Conservation (phyloP, 2,329 filamentous ascomycete genomes). For the Aureobasidium zeae region DNA sequence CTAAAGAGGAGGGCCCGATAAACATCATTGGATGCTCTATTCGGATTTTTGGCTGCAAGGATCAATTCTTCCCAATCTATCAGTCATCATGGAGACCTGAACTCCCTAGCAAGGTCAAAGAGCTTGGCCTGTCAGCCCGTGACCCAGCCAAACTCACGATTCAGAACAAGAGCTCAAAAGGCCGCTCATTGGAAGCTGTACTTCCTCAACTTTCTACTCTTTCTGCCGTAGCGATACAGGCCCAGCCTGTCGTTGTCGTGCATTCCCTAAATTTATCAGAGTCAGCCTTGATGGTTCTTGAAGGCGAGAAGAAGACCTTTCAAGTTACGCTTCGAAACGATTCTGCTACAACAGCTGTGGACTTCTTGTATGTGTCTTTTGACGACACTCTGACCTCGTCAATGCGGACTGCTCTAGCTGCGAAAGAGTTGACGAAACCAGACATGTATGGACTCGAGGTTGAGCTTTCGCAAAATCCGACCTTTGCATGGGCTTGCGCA, state of each 20-base stretch:
- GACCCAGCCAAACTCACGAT: background rate
- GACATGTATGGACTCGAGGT: conserved; percentile 83
- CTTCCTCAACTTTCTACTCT: conserved; percentile 36
- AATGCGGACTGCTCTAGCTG: conserved; percentile 63
- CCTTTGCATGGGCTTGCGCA: conserved; percentile 44
- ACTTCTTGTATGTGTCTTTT: conserved; percentile 81
- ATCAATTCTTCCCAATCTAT: conserved; percentile 78
- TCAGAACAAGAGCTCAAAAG: background rate
- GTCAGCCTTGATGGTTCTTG: conserved; percentile 81
- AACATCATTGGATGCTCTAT: conserved; percentile 70
- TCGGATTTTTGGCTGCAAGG: conserved; percentile 70
- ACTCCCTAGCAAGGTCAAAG: conserved; percentile 64
- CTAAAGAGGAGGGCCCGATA: conserved; percentile 57
- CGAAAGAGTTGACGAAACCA: conserved; percentile 65
- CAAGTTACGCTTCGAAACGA: conserved; percentile 71
- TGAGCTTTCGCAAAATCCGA: conserved; percentile 58
- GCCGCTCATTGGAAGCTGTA: conserved; percentile 20
- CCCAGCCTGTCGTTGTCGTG: conserved; percentile 68
- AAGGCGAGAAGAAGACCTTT: conserved; percentile 74
- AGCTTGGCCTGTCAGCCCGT: conserved; percentile 45
- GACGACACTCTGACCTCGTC: conserved; percentile 77
- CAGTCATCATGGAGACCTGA: conserved; percentile 64
- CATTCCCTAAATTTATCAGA: conserved; percentile 71
- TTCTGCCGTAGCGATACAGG: conserved; percentile 63
- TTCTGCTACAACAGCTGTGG: conserved; percentile 59